Conservation (phyloP, 2,329 filamentous ascomycete species). For the Botrytis tulipae region DNA sequence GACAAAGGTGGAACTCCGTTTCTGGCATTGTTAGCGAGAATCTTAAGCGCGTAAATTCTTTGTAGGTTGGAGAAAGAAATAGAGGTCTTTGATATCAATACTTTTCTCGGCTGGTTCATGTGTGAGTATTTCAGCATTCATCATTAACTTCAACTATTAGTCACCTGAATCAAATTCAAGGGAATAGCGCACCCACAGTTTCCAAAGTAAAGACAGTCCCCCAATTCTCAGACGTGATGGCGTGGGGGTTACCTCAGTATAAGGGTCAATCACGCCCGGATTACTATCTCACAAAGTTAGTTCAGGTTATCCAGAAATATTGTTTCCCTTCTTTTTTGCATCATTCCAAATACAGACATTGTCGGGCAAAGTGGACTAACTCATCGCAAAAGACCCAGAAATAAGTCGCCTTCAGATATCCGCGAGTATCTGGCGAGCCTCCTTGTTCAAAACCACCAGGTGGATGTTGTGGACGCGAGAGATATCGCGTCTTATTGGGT, state of each 20-base stretch:
- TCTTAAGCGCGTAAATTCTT: background rate
- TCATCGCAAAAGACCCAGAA: background rate
- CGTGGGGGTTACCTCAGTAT: background rate
- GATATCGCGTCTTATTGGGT: background rate
- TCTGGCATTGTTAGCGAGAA: background rate
- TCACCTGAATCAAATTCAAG: background rate
- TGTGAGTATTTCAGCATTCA: background rate
- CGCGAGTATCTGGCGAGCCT: background rate
- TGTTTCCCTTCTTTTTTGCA: background rate
- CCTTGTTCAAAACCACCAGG: slow-evolving; percentile 2
- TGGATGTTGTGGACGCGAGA: rapidly evolving
- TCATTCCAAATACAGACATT: background rate
- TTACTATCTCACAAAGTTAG: background rate
- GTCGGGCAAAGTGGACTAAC: background rate
- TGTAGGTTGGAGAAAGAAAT: background rate
- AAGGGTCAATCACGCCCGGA: rapidly evolving
- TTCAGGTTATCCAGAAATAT: background rate
- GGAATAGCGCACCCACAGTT: background rate
- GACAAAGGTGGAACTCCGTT: background rate
- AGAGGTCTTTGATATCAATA: background rate
- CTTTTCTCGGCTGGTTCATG: background rate
- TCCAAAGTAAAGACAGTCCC: background rate
- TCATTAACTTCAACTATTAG: background rate
- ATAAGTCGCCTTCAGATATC: background rate
- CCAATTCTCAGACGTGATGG: background rate